Evolutionary conservation across 2,329 filamentous ascomycete species (phyloP).

Genomic region (Ophiostoma sp.): DNA sequence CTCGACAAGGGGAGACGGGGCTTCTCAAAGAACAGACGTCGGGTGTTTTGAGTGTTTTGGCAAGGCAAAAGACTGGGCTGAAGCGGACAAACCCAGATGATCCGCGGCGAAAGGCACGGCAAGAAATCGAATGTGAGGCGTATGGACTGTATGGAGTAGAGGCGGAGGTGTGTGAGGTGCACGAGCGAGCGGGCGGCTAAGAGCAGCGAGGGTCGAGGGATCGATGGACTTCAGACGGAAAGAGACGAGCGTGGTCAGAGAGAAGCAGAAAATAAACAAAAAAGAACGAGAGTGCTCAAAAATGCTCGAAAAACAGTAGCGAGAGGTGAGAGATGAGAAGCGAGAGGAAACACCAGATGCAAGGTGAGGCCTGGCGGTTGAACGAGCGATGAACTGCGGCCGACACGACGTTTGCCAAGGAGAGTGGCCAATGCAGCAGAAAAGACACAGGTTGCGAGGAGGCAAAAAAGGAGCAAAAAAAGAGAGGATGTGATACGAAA

Average conservation of each 20-base stretch:
- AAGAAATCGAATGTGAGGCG: conserved; percentile 15
- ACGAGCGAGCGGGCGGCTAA: conserved; percentile 7
- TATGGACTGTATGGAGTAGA: conserved; percentile 16
- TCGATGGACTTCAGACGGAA: not conserved
- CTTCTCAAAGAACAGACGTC: conserved; percentile 16
- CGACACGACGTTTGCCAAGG: not conserved
- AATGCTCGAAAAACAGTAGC: not conserved
- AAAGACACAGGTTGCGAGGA: not conserved
- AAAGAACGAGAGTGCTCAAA: not conserved
- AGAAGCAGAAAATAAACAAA: not conserved
- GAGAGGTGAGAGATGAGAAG: not conserved
- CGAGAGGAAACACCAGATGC: not conserved
- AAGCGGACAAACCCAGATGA: conserved; percentile 14
- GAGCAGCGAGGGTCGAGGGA: conserved; percentile 4
- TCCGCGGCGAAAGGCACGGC: conserved; percentile 22
- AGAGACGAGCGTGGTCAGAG: not conserved
- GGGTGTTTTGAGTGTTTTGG: conserved; percentile 19
- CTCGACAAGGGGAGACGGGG: conserved; percentile 6
- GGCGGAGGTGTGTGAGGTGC: conserved; percentile 18
- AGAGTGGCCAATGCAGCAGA: not conserved
- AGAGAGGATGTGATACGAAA: not conserved
- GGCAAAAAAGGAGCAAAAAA: not conserved
- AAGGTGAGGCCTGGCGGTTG: not conserved
- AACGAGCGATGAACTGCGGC: conserved; percentile 2
- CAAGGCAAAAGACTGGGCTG: not conserved